Conservation (phyloP, 306 rosid genomes). For the Datisca glomerata region DNA sequence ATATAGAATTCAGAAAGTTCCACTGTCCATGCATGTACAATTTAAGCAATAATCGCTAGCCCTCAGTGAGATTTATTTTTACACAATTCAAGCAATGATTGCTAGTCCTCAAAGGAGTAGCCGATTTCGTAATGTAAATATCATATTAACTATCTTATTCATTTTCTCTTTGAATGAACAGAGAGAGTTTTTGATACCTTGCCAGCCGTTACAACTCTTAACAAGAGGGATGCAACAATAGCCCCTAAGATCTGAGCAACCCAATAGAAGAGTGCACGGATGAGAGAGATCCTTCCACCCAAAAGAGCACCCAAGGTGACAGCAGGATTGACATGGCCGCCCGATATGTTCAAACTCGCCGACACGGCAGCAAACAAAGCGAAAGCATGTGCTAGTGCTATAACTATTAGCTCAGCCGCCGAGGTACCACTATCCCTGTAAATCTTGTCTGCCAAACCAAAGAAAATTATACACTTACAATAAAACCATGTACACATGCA, state of each 20-base stretch:
- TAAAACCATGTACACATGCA: neutral
- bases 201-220: constrained; percentile 67
- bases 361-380: constrained; percentile 61
- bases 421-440: constrained; percentile 39
- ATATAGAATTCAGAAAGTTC: no score
- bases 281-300: constrained; percentile 74
- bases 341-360: constrained; percentile 68
- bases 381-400: constrained; percentile 67
- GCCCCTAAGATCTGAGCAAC: constrained; percentile 81
- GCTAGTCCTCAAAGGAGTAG: no score
- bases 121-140: neutral
- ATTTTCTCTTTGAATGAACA: neutral
- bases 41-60: no score
- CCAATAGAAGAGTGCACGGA: constrained; percentile 74
- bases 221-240: constrained; percentile 60
- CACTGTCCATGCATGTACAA: no score
- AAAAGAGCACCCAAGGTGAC: constrained; percentile 83
- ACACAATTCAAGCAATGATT: no score
- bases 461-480: neutral
- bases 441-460: constrained; percentile 48
- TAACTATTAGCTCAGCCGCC: constrained; percentile 44
- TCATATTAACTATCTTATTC: neutral
- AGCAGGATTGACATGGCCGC: constrained; percentile 89
- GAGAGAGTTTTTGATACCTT: constrained; percentile 34
- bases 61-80: no score